Base-by-base conservation (phyloP, 305 asterid genomes). In the Solanum hybrid region DNA sequence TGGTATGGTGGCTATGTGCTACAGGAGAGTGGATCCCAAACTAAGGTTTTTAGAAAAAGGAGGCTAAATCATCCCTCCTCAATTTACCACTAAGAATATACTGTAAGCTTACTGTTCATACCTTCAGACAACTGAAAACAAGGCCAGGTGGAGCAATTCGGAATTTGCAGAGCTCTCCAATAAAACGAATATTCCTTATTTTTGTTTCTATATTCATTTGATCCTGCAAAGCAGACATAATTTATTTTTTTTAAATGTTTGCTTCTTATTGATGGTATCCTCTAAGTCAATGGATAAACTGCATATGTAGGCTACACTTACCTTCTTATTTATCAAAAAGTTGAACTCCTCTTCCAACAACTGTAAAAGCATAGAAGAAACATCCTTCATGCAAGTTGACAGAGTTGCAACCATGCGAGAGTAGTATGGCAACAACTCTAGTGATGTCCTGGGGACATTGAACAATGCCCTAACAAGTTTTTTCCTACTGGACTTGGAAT, bases 161-260 rank as follows among this genome's bases (percentile, higher is more conserved):
- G 85, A 97, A 98, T 95, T 98, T 98, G 98, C 99, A 95, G 90
- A 98, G 98, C 93, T 98, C 99, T 91, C 99, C 99, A 91, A 98
- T 95, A 92, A 98, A 98, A 70, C 99, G 94, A 79, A 98, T 98
- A 90, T 98, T 98, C 94, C 98, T 93, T 91, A 98, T 98, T 92
- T 98, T 98, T 80, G 99, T 95, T 92, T 98, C 99, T 57, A 98
- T 98, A 93, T 98, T 98, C 97, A 98, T 96, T 93, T 98, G 99
- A 94, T 98, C 99, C 99, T 98, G 97, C 94, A 93, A 87, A 81
- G 20, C 79, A 89, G 80, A 79, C 90, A 92, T 86, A 90, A 80
- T 72, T 90, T 57, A 31, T 31, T 31, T 17, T 15, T 51, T 51
- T 14, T 1, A 0, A 2, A 81, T 87, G 81, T 51, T 51, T 84